Percentiles rank a stretch among this genome's conserved stretches.
These are phyloP conservation scores for Pneumocystis murina DNA, from an alignment of 1,139 yeast species.

Conservation along the genomic window DNA sequence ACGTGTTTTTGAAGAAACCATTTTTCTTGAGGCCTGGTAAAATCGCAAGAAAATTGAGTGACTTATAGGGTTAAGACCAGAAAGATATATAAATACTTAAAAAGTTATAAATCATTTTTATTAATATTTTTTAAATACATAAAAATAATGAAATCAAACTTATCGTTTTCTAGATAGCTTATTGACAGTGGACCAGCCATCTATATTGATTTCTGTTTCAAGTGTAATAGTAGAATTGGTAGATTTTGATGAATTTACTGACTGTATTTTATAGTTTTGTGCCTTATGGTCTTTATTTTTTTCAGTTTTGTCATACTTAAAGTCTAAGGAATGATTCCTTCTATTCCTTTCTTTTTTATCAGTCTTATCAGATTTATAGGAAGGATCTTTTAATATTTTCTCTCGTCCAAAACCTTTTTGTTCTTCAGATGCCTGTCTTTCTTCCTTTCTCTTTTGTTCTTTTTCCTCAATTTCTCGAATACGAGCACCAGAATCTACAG, in stretches of 20 bases:
- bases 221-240: slow-evolving; percentile 25
- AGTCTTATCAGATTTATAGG: slow-evolving; percentile 17
- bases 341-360: slow-evolving; percentile 12
- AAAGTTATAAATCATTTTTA: not conserved
- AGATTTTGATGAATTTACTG: slow-evolving; percentile 17
- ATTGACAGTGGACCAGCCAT: slow-evolving; percentile 55
- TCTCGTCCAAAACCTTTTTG: slow-evolving; percentile 9
- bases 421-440: slow-evolving; percentile 10
- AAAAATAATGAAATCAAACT: not conserved
- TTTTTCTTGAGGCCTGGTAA: not conserved
- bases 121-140: not conserved
- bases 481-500: slow-evolving; percentile 24
- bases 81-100: not conserved
- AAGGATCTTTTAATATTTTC: slow-evolving; percentile 13
- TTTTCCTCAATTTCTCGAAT: slow-evolving; percentile 22
- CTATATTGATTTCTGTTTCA: slow-evolving; percentile 31
- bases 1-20: slow-evolving; percentile 2
- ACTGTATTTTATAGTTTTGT: not conserved
- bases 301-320: not conserved
- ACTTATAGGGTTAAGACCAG: not conserved
- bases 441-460: slow-evolving; percentile 19
- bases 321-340: not conserved
- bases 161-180: slow-evolving; percentile 20
- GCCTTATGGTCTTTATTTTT: not conserved
- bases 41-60: too few relatives aligned